phyloP scores from a whole-genome alignment of 257 asterid species.

The Solanum paucissectum region DNA sequence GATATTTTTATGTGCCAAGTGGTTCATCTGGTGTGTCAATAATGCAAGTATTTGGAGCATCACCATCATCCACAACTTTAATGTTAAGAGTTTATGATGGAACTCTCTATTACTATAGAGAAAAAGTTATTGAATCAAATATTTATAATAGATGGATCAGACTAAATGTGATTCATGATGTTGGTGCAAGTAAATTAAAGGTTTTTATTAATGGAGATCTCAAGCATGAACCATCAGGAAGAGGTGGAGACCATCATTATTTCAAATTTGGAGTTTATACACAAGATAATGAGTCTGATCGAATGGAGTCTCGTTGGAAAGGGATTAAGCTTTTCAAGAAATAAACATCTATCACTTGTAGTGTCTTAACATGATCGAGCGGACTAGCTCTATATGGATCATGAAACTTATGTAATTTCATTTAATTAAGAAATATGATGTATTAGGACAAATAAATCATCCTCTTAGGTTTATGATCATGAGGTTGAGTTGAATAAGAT shows the following conservation, averaged over 20 bases:
- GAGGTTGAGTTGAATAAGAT: background rate
- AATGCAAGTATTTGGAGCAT: conserved; percentile 32
- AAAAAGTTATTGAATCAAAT: background rate
- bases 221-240: conserved; percentile 1
- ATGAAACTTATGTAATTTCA: too few relatives aligned
- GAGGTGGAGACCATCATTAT: conserved; percentile 17
- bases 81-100: conserved; percentile 22
- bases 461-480: background rate
- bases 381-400: too few relatives aligned
- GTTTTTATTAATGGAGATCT: conserved; percentile 14
- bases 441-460: background rate
- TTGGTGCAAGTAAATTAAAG: conserved; percentile 1
- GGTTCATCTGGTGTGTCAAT: conserved; percentile 24
- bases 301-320: conserved; percentile 32
- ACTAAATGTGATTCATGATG: conserved; percentile 27
- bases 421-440: background rate
- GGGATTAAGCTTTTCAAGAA: conserved; percentile 17
- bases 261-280: conserved; percentile 34
- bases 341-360: background rate
- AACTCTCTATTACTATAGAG: conserved; percentile 7
- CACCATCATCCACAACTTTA: conserved; percentile 19
- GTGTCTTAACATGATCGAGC: too few relatives aligned
- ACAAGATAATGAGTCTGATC: conserved; percentile 12
- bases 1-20: conserved; percentile 10
- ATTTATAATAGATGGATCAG: conserved; percentile 19